A percentile compares a stretch with the other conserved stretches of the same genome.
phyloP scores from a whole-genome alignment of 768 basidiomycete species.

The Daedaleopsis sinensis region DNA sequence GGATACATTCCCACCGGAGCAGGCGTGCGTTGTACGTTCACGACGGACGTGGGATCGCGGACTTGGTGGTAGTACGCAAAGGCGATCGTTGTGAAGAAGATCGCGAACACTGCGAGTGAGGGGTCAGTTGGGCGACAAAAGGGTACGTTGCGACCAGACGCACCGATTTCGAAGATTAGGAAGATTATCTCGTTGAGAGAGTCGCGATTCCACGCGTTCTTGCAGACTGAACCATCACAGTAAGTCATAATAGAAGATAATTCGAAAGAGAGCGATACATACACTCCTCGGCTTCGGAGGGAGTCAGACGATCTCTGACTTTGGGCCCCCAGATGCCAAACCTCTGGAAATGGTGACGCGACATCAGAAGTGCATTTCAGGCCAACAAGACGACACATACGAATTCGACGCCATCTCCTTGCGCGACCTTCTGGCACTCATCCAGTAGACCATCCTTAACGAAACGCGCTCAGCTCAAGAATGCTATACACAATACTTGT shows the following conservation, averaged over 20 bases:
- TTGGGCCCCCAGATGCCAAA: constrained; percentile 35
- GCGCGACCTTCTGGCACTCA: constrained; percentile 51
- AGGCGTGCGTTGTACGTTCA: constrained; percentile 51
- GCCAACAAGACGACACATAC: constrained; percentile 30
- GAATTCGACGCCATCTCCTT: constrained; percentile 34
- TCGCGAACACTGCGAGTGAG: constrained; percentile 47
- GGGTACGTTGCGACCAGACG: constrained; percentile 27
- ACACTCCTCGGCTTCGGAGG: constrained; percentile 51
- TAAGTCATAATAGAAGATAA: background rate
- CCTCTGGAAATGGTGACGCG: constrained; percentile 18
- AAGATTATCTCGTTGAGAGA: constrained; percentile 72
- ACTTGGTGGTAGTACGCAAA: constrained; percentile 78
- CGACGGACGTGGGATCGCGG: constrained; percentile 64
- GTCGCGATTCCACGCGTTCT: constrained; percentile 56
- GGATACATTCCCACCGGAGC: constrained; percentile 40
- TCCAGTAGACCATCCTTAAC: constrained; percentile 57
- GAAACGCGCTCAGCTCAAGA: background rate
- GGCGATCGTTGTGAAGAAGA: constrained; percentile 65
- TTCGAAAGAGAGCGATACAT: constrained; percentile 22
- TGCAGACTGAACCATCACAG: constrained; percentile 54
- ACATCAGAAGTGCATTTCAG: background rate
- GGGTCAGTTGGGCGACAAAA: background rate
- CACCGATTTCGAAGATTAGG: constrained; percentile 62
- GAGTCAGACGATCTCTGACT: constrained; percentile 22
- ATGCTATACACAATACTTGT: background rate